A percentile compares a stretch with the other conserved stretches of the same genome.
Conservation (phyloP, 2,329 filamentous ascomycete genomes). For the Calonectria montana region DNA sequence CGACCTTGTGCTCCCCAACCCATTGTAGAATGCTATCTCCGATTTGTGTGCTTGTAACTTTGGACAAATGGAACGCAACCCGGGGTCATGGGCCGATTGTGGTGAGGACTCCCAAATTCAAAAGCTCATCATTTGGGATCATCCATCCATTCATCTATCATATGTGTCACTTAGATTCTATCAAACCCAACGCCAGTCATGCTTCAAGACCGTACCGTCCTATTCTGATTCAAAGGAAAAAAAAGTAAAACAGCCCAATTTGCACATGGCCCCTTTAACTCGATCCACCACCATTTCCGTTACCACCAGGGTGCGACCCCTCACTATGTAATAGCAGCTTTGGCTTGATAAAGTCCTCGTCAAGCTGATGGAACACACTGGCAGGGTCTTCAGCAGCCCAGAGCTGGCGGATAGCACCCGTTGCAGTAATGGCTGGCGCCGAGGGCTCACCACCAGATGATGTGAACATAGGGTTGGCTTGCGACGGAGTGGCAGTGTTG, state of each 20-base stretch:
- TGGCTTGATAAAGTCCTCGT: slow-evolving; percentile 97
- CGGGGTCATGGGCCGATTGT: neutral
- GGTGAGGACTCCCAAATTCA: neutral
- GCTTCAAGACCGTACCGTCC: slow-evolving; percentile 35
- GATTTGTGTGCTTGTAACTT: no score
- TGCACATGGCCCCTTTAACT: slow-evolving; percentile 26
- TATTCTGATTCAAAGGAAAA: neutral
- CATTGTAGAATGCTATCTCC: neutral
- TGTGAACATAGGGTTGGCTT: slow-evolving; percentile 44
- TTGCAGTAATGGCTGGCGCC: slow-evolving; percentile 70
- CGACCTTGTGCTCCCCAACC: neutral
- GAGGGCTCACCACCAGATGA: slow-evolving; percentile 47
- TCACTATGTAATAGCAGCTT: slow-evolving; percentile 84
- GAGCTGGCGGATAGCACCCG: slow-evolving; percentile 82
- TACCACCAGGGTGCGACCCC: slow-evolving; percentile 39
- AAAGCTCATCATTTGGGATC: slow-evolving; percentile 9
- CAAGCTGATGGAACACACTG: slow-evolving; percentile 89
- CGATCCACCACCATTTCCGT: slow-evolving; percentile 39
- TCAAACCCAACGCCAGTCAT: slow-evolving; percentile 42
- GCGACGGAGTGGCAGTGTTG: slow-evolving; percentile 40
- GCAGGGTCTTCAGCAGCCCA: slow-evolving; percentile 89
- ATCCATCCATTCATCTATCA: slow-evolving; percentile 29
- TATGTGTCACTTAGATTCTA: slow-evolving; percentile 32
- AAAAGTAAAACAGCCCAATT: neutral
- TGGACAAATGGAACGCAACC: neutral